Evolutionary conservation across 176 grass and related monocot species (phyloP).

Genomic region (Carex cristatella): DNA sequence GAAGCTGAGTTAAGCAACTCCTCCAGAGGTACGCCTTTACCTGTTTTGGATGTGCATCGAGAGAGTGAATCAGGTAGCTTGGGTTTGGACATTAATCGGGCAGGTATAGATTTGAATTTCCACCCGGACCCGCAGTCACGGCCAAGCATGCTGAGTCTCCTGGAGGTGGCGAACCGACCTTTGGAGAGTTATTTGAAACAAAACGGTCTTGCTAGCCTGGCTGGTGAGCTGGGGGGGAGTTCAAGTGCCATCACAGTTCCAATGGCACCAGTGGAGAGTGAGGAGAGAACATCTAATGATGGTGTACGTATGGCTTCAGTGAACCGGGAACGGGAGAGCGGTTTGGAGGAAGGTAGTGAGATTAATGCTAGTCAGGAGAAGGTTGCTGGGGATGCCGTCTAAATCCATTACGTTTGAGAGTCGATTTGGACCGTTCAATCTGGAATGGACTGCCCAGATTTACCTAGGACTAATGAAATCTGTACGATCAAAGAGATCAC

Average conservation of each 20-base stretch:
- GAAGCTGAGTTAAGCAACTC: conserved; percentile 57
- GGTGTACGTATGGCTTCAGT: conserved; percentile 20
- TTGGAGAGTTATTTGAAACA: conserved; percentile 56
- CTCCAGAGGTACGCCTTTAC: conserved; percentile 33
- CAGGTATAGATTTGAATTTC: conserved; percentile 76
- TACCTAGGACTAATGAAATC: not conserved
- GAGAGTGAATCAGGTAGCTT: conserved; percentile 40
- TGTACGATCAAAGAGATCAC: not conserved
- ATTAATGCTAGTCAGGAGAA: conserved; percentile 35
- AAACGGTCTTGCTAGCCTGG: conserved; percentile 57
- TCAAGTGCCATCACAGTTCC: not conserved
- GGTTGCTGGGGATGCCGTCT: conserved; percentile 20
- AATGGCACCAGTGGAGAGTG: conserved; percentile 39
- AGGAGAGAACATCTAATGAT: conserved; percentile 58
- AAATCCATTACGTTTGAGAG: not conserved
- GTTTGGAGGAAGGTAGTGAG: conserved; percentile 37
- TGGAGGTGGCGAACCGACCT: conserved; percentile 49
- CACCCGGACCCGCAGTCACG: conserved; percentile 41
- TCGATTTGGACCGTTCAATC: not conserved
- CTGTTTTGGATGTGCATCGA: conserved; percentile 29
- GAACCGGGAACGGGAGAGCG: conserved; percentile 31
- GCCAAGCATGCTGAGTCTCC: conserved; percentile 66
- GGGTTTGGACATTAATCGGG: conserved; percentile 39
- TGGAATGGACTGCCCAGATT: not conserved
- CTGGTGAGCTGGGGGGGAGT: conserved; percentile 37